Conservation (phyloP, 352 stramenopile genomes). For the Phytophthora lateralis region DNA sequence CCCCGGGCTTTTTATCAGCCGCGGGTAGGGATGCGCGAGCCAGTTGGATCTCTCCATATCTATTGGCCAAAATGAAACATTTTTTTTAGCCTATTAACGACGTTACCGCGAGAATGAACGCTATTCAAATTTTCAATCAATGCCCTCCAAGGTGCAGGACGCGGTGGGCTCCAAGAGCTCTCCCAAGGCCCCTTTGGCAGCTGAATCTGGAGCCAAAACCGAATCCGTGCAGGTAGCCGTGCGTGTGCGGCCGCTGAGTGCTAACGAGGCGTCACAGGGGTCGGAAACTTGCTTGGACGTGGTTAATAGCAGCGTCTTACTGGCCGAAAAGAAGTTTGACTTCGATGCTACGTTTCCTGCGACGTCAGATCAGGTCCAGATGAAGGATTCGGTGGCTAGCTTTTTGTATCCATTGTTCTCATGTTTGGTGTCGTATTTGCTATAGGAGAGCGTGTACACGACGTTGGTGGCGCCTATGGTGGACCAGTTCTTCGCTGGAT, state of each 20-base stretch:
- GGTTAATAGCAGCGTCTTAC: constrained; percentile 23
- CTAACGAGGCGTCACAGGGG: constrained; percentile 30
- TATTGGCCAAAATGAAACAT: constrained; percentile 26
- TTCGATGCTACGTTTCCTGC: constrained; percentile 83
- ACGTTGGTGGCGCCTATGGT: constrained; percentile 64
- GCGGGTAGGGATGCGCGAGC: constrained; percentile 35
- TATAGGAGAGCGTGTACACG: constrained; percentile 60
- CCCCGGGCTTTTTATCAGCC: constrained; percentile 8
- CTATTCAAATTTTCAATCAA: background rate
- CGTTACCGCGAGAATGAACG: background rate
- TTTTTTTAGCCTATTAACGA: constrained; percentile 26
- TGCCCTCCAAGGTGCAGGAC: background rate
- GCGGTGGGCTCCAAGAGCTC: background rate
- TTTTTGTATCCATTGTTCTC: background rate
- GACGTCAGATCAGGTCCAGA: constrained; percentile 27
- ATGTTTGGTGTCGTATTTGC: background rate
- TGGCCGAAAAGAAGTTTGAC: constrained; percentile 58
- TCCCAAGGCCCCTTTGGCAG: background rate
- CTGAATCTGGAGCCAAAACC: background rate
- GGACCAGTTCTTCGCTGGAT: constrained; percentile 92
- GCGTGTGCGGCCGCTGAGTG: constrained; percentile 43
- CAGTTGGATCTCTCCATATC: constrained; percentile 37
- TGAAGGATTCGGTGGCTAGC: background rate
- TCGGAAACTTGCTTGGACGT: constrained; percentile 37
- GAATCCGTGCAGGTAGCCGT: constrained; percentile 39